Evolutionary conservation across 768 basidiomycete species (phyloP), one percentile per base, ranked within the genome.

Genomic region (Rhizopogon vulgaris): DNA sequence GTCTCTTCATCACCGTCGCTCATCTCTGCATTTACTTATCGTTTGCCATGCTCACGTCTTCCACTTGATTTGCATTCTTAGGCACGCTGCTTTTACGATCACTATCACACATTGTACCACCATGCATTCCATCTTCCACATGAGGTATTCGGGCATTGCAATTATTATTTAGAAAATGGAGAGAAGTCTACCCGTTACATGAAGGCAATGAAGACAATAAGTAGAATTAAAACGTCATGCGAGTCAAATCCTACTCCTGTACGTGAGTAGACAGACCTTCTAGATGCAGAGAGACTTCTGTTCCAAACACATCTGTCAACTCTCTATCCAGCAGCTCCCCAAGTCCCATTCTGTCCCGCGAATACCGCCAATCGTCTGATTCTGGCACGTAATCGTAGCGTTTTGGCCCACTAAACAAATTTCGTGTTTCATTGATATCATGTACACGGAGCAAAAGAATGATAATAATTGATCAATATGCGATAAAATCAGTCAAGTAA

Each of bases 331-430:
- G 70, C 43, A 94, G 70, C 7, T 73, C 69, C 7, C 79, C 76
- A 58, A 95, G 66, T 3, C 78, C 72, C 38, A 69, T 70, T 18
- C 78, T 79, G 50, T 91, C 87, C 41, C 94, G 78, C 6, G 73
- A 67, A 63, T 94, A 94, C 28, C 87, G 69, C 94, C 94, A 96
- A 49, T 77, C 73, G 48, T 79, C 76, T 30, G 69, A 65, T 27
- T 65, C 65, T 51, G 73, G 68, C 28, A 76, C 73, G 56, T 85
- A 94, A 68, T 94, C 91, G 60, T 91, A 96, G 27, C 94, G 83
- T 71, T 94, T 94, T 15, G 94, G 94, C 9, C 94, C 94, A 61
- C 94, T 95, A 61, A 32, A 22, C 22, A 18, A 30, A 38, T 42
- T 43, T 37, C 41, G 40, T 12, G n/a, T 30, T 25, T 50, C 30